A percentile compares a stretch with the other conserved stretches of the same genome.
Evolutionary conservation across 2,329 filamentous ascomycete species (phyloP).

Genomic region (Alternaria brassicicola): DNA sequence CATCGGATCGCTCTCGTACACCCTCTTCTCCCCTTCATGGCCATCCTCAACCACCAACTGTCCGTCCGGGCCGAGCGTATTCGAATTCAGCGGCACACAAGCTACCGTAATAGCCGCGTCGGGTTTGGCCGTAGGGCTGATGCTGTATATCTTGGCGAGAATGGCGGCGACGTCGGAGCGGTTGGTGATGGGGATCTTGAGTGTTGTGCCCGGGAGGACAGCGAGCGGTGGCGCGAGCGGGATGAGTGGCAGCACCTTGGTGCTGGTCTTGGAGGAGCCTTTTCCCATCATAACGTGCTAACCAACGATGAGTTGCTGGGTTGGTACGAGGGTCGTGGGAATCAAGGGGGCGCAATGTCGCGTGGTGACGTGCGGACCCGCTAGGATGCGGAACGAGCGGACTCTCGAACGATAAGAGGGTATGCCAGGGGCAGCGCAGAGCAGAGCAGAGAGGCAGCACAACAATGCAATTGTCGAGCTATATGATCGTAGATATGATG

Average conservation of each 20-base stretch:
- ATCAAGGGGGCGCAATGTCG: slow-evolving; percentile 3
- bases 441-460: neutral
- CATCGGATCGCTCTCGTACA: slow-evolving; percentile 58
- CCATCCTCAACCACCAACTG: slow-evolving; percentile 74
- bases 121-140: slow-evolving; percentile 68
- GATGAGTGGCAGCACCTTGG: slow-evolving; percentile 71
- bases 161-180: slow-evolving; percentile 89
- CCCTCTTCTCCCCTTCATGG: slow-evolving; percentile 48
- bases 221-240: slow-evolving; percentile 81
- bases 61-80: slow-evolving; percentile 72
- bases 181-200: slow-evolving; percentile 82
- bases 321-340: neutral
- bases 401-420: slow-evolving; percentile 3
- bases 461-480: neutral
- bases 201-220: slow-evolving; percentile 82
- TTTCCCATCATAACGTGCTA: slow-evolving; percentile 41
- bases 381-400: slow-evolving; percentile 11
- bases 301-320: slow-evolving; percentile 1
- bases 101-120: slow-evolving; percentile 77
- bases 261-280: slow-evolving; percentile 41
- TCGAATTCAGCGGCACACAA: slow-evolving; percentile 84
- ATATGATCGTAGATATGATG: neutral
- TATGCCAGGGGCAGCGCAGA: neutral
- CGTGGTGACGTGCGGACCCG: slow-evolving; percentile 18
- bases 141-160: slow-evolving; percentile 82